Evolutionary conservation across 768 basidiomycete species (phyloP).

Genomic region (Clitopilus hobsonii): DNA sequence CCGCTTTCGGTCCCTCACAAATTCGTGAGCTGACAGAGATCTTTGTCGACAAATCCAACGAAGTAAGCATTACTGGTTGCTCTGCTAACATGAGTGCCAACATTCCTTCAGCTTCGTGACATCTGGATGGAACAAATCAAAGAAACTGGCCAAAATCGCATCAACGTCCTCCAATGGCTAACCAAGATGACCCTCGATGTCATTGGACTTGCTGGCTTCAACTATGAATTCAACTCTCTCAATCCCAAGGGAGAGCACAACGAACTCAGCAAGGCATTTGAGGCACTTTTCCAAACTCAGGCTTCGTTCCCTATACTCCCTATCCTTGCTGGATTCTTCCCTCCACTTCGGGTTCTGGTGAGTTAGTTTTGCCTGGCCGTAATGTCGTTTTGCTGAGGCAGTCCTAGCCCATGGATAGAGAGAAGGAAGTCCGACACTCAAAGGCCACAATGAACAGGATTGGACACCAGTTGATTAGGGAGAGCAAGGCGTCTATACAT

Average conservation of each 20-base stretch:
- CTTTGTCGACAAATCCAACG: slow-evolving; percentile 50
- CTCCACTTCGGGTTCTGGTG: slow-evolving; percentile 28
- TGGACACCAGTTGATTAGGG: slow-evolving; percentile 32
- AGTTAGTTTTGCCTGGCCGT: slow-evolving; percentile 5
- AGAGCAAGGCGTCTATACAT: slow-evolving; percentile 33
- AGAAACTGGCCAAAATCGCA: slow-evolving; percentile 17
- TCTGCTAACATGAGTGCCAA: not conserved
- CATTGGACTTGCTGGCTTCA: slow-evolving; percentile 59
- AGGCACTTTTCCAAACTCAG: slow-evolving; percentile 29
- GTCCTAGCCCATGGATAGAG: slow-evolving; percentile 11
- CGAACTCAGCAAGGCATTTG: slow-evolving; percentile 44
- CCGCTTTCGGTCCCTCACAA: slow-evolving; percentile 59
- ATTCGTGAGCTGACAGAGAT: slow-evolving; percentile 53
- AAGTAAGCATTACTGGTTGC: slow-evolving; percentile 27
- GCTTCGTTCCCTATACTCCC: not conserved
- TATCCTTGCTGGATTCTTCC: slow-evolving; percentile 24
- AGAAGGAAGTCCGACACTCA: slow-evolving; percentile 13
- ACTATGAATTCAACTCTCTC: slow-evolving; percentile 21
- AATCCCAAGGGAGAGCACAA: slow-evolving; percentile 22
- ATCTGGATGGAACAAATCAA: slow-evolving; percentile 34
- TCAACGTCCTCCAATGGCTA: slow-evolving; percentile 65
- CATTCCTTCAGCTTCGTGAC: slow-evolving; percentile 39
- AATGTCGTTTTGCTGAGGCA: not conserved
- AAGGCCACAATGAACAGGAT: slow-evolving; percentile 35
- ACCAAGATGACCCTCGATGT: slow-evolving; percentile 70